Evolutionary conservation across 495 filamentous ascomycete genomes (phyloP), one percentile per base, ranked within the genome.

Genomic region (Sporormia fimetaria): DNA sequence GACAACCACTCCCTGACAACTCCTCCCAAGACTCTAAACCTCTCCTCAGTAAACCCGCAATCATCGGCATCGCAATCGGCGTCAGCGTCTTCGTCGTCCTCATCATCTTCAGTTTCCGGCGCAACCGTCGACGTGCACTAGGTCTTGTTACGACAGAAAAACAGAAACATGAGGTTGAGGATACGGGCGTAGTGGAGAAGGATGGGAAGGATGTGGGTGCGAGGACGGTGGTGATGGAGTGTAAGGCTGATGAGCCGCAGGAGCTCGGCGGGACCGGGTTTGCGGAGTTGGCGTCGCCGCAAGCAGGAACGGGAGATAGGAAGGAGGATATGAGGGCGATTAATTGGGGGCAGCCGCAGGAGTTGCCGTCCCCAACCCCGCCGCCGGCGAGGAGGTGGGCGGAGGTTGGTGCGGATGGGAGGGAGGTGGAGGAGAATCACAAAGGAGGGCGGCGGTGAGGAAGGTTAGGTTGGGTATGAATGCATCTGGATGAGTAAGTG

Each of bases 11-110:
- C 22, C 35, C 30, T 14, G 21, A 30, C 4, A 20, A 42, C 17
- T 32, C 34, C 30, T 21, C 32, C 15, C 25, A 26, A 20, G 28
- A 33, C 17, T 47, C 37, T 0, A 48, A 37, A 23, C 22, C 40
- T 9, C 22, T 28, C 9, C 47, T 57, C 7, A 27, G 44, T 15
- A 51, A 42, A 3, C 42, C 34, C 9, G 51, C 47, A 25, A 54
- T 51, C 21, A 47, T 39, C 7, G 54, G 54, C 12, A 54, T 57
- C 21, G 54, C 47, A 14, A 47, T 38, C 18, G 54, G 46, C 12
- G 54, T 39, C 29, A 42, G 10, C 33, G 24, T 37, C 14, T 38
- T 50, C 34, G 11, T 46, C 16, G 27, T 55, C 16, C 17, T 47
- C 27, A 10, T 47, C 2, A 11, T 41, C 5, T 18, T 28, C 25